Conservation (phyloP, 2,329 filamentous ascomycete species). For the Cytospora schulzeri region DNA sequence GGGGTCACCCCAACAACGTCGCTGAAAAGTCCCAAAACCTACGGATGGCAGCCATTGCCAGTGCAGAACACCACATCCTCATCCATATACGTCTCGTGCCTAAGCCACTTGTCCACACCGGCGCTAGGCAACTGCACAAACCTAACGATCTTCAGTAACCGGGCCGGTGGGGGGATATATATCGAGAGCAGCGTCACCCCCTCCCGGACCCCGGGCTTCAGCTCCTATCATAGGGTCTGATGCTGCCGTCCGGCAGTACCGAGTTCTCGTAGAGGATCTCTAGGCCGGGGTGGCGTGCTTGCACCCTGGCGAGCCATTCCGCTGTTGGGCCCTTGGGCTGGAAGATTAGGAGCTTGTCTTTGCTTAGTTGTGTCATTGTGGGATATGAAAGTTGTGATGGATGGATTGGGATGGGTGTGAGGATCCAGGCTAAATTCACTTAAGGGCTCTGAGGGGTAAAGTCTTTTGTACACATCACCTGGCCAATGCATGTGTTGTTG, state of each 20-base stretch:
- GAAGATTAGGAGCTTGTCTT: constrained; percentile 46
- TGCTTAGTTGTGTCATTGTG: constrained; percentile 30
- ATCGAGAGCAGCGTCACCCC: constrained; percentile 45
- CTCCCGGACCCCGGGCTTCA: constrained; percentile 39
- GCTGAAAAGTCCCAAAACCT: constrained; percentile 27
- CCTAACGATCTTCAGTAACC: constrained; percentile 40
- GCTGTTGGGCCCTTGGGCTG: constrained; percentile 36
- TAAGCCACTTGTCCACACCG: constrained; percentile 46
- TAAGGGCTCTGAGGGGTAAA: too few relatives aligned
- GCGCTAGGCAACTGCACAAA: constrained; percentile 50
- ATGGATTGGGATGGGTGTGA: too few relatives aligned
- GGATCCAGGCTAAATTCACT: too few relatives aligned
- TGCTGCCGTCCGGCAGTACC: constrained; percentile 26
- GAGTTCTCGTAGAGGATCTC: constrained; percentile 40
- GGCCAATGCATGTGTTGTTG: too few relatives aligned
- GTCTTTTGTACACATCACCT: too few relatives aligned
- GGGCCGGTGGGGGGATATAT: constrained; percentile 37
- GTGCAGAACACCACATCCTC: constrained; percentile 43
- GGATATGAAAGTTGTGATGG: too few relatives aligned
- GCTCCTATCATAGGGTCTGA: constrained; percentile 31
- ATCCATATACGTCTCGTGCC: constrained; percentile 39
- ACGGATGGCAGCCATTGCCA: constrained; percentile 47
- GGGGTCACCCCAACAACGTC: background rate
- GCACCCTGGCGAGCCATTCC: constrained; percentile 40
- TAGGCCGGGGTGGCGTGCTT: constrained; percentile 42